Evolutionary conservation across 2,329 filamentous ascomycete genomes (phyloP).

Genomic region (Dactylellina leptospora): DNA sequence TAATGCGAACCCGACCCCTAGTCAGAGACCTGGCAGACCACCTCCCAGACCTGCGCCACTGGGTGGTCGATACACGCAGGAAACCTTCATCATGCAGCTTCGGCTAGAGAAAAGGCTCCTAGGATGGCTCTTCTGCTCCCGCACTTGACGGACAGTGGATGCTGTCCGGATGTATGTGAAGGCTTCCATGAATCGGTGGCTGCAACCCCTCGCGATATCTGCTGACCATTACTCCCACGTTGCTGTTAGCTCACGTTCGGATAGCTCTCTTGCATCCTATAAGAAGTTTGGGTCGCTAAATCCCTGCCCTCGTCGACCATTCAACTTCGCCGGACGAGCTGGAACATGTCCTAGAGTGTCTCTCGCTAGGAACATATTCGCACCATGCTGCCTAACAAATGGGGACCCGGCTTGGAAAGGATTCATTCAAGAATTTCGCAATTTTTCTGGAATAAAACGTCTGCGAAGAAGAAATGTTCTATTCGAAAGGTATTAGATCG

Average conservation of each 20-base stretch:
- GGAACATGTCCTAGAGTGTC: slow-evolving; percentile 14
- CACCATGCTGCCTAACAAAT: slow-evolving; percentile 44
- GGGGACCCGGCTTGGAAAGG: slow-evolving; percentile 22
- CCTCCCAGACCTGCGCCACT: slow-evolving; percentile 36
- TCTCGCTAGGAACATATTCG: slow-evolving; percentile 53
- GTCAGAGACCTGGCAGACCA: slow-evolving; percentile 38
- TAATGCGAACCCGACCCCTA: slow-evolving; percentile 41
- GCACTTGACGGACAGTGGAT: slow-evolving; percentile 37
- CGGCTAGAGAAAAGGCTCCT: slow-evolving; percentile 45
- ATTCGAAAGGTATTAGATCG: slow-evolving; percentile 26
- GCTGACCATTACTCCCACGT: slow-evolving; percentile 43
- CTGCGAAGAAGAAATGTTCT: slow-evolving; percentile 25
- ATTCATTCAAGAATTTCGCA: slow-evolving; percentile 36
- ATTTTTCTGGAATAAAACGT: slow-evolving; percentile 29
- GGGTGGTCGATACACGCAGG: slow-evolving; percentile 35
- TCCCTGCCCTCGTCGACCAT: slow-evolving; percentile 51
- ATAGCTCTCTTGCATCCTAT: slow-evolving; percentile 18
- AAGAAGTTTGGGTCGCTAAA: slow-evolving; percentile 53
- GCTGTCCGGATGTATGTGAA: slow-evolving; percentile 33
- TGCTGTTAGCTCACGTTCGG: slow-evolving; percentile 44
- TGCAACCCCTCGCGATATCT: slow-evolving; percentile 37
- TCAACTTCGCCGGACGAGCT: slow-evolving; percentile 23
- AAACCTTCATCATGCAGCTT: slow-evolving; percentile 44
- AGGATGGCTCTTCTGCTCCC: slow-evolving; percentile 42
- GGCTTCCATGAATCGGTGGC: slow-evolving; percentile 44